These are phyloP conservation scores for Xenosphaeropsis pyriputrescens DNA, from an alignment of 2,329 filamentous ascomycete genomes.

Conservation along the genomic window DNA sequence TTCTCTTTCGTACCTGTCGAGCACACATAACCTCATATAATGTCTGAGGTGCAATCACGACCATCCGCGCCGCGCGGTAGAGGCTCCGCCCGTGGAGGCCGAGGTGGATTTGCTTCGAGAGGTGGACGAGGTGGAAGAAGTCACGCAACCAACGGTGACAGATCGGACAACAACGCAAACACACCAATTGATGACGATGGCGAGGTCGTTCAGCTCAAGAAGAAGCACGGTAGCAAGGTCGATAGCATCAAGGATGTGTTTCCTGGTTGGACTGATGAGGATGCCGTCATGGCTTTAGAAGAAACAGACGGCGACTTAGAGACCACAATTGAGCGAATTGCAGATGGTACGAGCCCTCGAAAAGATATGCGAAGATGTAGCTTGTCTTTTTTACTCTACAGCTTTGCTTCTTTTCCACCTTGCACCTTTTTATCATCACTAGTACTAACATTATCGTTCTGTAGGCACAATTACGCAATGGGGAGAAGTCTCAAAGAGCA, in stretches of 20 bases:
- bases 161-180: constrained; percentile 41
- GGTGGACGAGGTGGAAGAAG: constrained; percentile 54
- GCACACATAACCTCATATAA: constrained; percentile 29
- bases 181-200: constrained; percentile 63
- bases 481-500: constrained; percentile 69
- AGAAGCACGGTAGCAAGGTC: constrained; percentile 70
- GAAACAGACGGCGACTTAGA: constrained; percentile 74
- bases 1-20: neutral
- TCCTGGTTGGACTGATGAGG: constrained; percentile 87
- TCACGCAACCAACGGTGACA: constrained; percentile 60
- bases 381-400: too few species aligned
- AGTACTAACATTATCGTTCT: neutral
- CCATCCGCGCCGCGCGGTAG: constrained; percentile 74
- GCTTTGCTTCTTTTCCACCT: too few species aligned
- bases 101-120: constrained; percentile 58
- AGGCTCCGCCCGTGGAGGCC: constrained; percentile 76
- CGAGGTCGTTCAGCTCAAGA: constrained; percentile 84
- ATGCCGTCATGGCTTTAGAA: constrained; percentile 83
- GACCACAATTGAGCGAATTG: constrained; percentile 62
- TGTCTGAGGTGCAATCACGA: constrained; percentile 92
- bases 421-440: too few species aligned
- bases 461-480: constrained; percentile 69
- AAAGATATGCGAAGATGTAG: too few species aligned
- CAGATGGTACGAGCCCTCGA: constrained; percentile 44
- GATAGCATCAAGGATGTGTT: constrained; percentile 82